Evolutionary conservation across 495 filamentous ascomycete species (phyloP).

Genomic region (Daldinia vernicosa): DNA sequence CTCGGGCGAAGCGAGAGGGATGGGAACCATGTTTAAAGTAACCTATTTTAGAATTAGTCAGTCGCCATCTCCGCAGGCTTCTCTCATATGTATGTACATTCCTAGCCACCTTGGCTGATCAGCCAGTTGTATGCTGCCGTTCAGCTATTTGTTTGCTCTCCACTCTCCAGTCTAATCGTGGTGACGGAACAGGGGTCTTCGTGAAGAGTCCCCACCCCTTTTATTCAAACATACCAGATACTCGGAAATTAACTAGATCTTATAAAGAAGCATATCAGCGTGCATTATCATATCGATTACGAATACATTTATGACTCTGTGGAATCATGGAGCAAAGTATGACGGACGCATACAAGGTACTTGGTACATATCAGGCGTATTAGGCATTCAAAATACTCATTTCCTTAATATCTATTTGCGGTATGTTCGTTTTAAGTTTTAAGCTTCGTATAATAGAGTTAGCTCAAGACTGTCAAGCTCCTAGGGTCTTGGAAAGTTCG

Average conservation of each 20-base stretch:
- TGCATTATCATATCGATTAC: too few species aligned
- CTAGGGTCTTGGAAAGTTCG: too few species aligned
- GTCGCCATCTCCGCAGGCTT: background rate
- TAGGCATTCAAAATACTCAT: background rate
- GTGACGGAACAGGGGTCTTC: background rate
- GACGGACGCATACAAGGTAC: too few species aligned
- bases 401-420: background rate
- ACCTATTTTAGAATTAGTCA: background rate
- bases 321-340: too few species aligned
- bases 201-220: background rate
- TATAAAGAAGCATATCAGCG: too few species aligned
- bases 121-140: background rate
- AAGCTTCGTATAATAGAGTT: background rate
- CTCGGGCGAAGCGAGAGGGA: background rate
- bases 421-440: background rate
- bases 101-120: background rate
- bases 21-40: background rate
- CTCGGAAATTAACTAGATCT: background rate
- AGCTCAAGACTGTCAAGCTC: background rate
- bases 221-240: background rate
- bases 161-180: background rate
- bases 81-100: background rate
- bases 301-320: too few species aligned
- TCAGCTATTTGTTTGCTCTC: background rate
- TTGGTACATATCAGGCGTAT: too few species aligned